A percentile compares a stretch with the other conserved stretches of the same genome.
Evolutionary conservation across 768 basidiomycete genomes (phyloP).

Genomic region (Lentinula aciculospora): DNA sequence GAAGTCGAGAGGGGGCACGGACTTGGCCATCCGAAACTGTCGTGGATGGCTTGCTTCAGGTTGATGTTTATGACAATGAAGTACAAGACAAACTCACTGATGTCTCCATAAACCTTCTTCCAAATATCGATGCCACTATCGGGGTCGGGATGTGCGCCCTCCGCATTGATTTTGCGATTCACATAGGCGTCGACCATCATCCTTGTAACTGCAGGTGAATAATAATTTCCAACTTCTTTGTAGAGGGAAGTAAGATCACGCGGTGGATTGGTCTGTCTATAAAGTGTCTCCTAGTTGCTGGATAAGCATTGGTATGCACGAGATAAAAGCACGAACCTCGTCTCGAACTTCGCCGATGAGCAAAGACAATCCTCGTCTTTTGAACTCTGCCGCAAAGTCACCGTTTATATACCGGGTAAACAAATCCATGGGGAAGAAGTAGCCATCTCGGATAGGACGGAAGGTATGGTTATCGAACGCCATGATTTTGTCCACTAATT

Average conservation of each 20-base stretch:
- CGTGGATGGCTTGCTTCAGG: not conserved
- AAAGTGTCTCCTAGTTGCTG: conserved; percentile 4
- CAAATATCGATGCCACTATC: conserved; percentile 4
- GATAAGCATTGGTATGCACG: not conserved
- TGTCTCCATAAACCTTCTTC: conserved; percentile 10
- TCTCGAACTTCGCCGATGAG: conserved; percentile 7
- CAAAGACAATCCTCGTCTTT: not conserved
- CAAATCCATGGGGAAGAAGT: conserved; percentile 6
- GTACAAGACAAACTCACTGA: not conserved
- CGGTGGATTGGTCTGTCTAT: conserved; percentile 9
- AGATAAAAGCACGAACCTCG: conserved; percentile 6
- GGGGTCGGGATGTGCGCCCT: conserved; percentile 8
- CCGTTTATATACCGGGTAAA: conserved; percentile 4
- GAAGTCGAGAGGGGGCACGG: conserved; percentile 6
- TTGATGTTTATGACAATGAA: not conserved
- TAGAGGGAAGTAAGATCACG: conserved; percentile 2
- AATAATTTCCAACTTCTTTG: conserved; percentile 10
- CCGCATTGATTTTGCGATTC: conserved; percentile 2
- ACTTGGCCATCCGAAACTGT: conserved; percentile 9
- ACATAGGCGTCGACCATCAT: conserved; percentile 4
- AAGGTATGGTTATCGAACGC: conserved; percentile 5
- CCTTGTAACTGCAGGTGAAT: conserved; percentile 7
- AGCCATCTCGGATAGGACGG: conserved; percentile 6
- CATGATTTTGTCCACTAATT: conserved; percentile 5
- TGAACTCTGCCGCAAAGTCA: conserved; percentile 8